Conservation (phyloP, 192 early-diverging fungal species). For the Globomyces pollinis-pini region DNA sequence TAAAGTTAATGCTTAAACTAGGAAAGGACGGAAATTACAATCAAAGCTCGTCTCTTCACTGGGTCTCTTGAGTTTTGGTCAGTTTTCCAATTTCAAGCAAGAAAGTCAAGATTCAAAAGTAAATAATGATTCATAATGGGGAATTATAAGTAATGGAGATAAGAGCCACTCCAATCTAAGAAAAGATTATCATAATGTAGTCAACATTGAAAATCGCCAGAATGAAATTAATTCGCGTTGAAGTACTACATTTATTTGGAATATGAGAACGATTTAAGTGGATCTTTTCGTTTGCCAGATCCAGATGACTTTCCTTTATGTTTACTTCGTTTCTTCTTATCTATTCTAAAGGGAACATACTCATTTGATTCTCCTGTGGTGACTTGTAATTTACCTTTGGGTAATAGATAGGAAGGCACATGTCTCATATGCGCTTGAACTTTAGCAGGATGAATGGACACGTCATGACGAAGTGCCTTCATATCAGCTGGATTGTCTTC, state of each 20-base stretch:
- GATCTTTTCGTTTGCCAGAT: constrained; percentile 6
- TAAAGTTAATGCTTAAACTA: too few species aligned
- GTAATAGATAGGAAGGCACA: constrained; percentile 88
- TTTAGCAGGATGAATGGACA: constrained; percentile 70
- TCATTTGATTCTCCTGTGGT: background rate
- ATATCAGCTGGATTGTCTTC: constrained; percentile 93
- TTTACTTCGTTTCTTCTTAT: constrained; percentile 11
- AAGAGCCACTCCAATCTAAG: too few species aligned
- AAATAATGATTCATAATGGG: too few species aligned
- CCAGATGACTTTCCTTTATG: background rate
- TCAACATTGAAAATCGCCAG: too few species aligned
- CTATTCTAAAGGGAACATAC: constrained; percentile 6
- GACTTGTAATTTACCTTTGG: constrained; percentile 38
- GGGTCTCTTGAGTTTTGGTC: too few species aligned
- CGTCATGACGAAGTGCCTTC: constrained; percentile 85
- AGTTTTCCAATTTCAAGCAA: too few species aligned
- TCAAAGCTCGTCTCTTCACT: too few species aligned
- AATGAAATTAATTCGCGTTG: too few species aligned
- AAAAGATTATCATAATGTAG: too few species aligned
- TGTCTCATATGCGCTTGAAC: constrained; percentile 88
- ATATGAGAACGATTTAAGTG: constrained; percentile 10
- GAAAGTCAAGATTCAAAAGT: too few species aligned
- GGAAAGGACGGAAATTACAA: too few species aligned
- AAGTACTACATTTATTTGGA: constrained; percentile 6
- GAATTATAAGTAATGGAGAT: too few species aligned